Base-by-base conservation (phyloP, 2,329 filamentous ascomycete species). In the Xylariaceae sp. region DNA sequence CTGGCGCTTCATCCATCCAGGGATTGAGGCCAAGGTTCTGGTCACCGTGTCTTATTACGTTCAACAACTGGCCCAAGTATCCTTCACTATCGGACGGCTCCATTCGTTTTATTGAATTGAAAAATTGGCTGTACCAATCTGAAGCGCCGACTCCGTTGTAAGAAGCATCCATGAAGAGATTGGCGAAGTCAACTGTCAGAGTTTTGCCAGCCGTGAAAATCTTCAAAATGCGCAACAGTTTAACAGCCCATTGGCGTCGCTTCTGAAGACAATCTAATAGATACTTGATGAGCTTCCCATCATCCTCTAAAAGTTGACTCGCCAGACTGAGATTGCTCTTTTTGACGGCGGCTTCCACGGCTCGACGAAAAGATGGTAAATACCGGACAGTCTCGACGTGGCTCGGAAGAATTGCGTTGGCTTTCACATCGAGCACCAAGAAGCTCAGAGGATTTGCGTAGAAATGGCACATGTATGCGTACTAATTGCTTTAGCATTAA, bases 401-500 rank as follows among this genome's bases (percentile, higher is more conserved):
- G 55, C 86, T 80, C 1, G 72, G 63, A 47, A 86, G 77, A 1
- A 89, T 59, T 1, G 74, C 51, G 13, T 66, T 58, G 15, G 65
- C 54, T 6, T 68, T 60, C 42, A 63, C 64, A 19, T 63, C 60
- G 2, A 72, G 71, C 9, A 84, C 69, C 32, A 92, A 76, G 3
- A 89, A 68, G 56, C 84, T 89, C 3, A 91, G 74, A 0, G 86
- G 82, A 61, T 91, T 92, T 37, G 86, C 87, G 62, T 89, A 92
- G 65, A 89, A 92, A 67, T 91, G 87, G 53, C 86, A 89, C 88
- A 95, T 92, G 66, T 91, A 90, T 1, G 86, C 83, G 70, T 92
- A 94, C 80, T 89, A 67, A 12, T 56, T 66, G 63, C 47, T 41
- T 51, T 54, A 57, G 43, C 21, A 12, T 49, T 9, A 13, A 32